Conservation (phyloP, 495 filamentous ascomycete genomes). For the Aspergillus saccharolyticus region DNA sequence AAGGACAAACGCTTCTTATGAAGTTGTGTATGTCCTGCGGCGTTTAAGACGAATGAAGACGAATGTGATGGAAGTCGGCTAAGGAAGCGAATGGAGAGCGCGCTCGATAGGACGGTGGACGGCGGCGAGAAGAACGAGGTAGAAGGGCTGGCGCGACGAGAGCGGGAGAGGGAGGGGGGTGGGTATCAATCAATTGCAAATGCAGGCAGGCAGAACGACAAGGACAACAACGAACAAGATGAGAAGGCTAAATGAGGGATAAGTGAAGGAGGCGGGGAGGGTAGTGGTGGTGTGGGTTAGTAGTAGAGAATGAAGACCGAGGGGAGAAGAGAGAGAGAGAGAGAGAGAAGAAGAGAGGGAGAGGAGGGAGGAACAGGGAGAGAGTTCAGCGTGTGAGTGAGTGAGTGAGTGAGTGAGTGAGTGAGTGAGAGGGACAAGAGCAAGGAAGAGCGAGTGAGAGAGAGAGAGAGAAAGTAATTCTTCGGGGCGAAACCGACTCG, state of each 20-base stretch:
- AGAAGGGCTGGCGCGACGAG: not conserved
- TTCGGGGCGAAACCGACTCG: not conserved
- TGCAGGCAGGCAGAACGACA: not conserved
- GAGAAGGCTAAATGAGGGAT: slow-evolving; percentile 1
- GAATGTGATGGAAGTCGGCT: not conserved
- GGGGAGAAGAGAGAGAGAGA: slow-evolving; percentile 1
- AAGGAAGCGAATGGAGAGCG: not conserved
- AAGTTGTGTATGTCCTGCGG: not conserved
- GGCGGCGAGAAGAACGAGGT: not conserved
- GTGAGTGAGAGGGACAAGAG: not conserved
- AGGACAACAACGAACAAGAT: slow-evolving; percentile 2
- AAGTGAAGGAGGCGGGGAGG: slow-evolving; percentile 4
- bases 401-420: too few relatives aligned
- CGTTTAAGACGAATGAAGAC: too few relatives aligned
- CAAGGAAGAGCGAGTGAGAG: not conserved
- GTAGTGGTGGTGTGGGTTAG: too few relatives aligned
- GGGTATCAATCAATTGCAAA: slow-evolving; percentile 3
- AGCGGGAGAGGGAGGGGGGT: not conserved
- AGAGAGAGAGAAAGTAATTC: not conserved
- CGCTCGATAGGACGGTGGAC: not conserved
- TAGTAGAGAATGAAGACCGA: slow-evolving; percentile 11
- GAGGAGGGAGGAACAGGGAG: slow-evolving; percentile 1
- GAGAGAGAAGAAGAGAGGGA: slow-evolving; percentile 8
- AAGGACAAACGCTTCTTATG: not conserved
- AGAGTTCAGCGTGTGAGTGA: too few relatives aligned